Conservation (phyloP, 441 rosid species). For the Sinapis alba region DNA sequence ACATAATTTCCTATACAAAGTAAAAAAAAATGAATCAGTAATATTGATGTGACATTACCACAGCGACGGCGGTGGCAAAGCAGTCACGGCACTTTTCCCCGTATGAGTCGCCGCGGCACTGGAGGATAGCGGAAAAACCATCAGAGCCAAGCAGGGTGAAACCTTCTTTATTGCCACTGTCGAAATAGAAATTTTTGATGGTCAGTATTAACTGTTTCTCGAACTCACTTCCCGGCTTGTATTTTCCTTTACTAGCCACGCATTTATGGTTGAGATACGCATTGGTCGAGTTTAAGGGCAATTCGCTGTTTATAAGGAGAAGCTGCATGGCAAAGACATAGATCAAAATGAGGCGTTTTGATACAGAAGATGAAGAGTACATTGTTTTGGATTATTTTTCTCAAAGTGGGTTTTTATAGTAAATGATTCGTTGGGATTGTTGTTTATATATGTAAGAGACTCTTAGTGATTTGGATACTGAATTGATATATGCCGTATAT, state of each 20-base stretch:
- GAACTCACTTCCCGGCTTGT: slow-evolving; percentile 43
- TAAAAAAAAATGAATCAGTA: not conserved
- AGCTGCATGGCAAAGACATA: slow-evolving; percentile 8
- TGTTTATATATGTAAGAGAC: not conserved
- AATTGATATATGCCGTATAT: not conserved
- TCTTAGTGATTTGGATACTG: not conserved
- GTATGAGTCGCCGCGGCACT: slow-evolving; percentile 68
- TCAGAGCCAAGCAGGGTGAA: not conserved
- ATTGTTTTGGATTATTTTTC: slow-evolving; percentile 1
- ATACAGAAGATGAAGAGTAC: not conserved
- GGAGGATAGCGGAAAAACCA: slow-evolving; percentile 43
- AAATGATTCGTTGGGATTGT: not conserved
- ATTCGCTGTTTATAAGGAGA: not conserved
- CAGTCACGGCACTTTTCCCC: slow-evolving; percentile 36
- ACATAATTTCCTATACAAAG: no score
- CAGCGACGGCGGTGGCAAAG: not conserved
- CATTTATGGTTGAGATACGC: slow-evolving; percentile 49
- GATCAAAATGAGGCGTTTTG: slow-evolving; percentile 3
- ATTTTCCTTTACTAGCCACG: slow-evolving; percentile 44
- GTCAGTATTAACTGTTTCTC: slow-evolving; percentile 34
- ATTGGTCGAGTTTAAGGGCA: slow-evolving; percentile 20
- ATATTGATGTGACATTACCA: not conserved
- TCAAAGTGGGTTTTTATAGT: not conserved
- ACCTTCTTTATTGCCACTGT: not conserved
- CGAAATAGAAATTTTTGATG: not conserved